phyloP scores from a whole-genome alignment of 257 asterid genomes.

The Hygrophila difformis region DNA sequence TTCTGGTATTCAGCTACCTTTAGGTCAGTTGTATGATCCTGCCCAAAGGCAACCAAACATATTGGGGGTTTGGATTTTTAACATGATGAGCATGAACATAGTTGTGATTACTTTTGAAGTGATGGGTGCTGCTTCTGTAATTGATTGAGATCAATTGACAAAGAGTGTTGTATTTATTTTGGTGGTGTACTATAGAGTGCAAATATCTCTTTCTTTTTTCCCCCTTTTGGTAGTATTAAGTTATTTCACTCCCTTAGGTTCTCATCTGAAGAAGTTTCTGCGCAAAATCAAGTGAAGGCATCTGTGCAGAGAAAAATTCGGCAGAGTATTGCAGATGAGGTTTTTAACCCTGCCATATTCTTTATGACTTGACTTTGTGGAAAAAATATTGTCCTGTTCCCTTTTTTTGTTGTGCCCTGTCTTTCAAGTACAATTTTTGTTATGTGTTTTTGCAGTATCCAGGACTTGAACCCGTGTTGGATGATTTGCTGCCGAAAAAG shows the following conservation, averaged over 20 bases:
- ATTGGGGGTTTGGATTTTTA: too few species aligned
- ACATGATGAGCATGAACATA: too few species aligned
- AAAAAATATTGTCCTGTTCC: neutral
- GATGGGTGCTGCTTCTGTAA: too few species aligned
- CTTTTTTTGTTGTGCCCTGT: neutral
- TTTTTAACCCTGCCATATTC: slow-evolving; percentile 18
- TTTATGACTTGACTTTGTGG: neutral
- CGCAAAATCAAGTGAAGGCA: slow-evolving; percentile 99
- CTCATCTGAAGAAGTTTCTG: slow-evolving; percentile 93
- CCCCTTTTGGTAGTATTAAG: too few species aligned
- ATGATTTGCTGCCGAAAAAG: slow-evolving; percentile 91
- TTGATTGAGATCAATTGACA: too few species aligned
- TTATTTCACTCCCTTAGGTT: too few species aligned
- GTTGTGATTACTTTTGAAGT: too few species aligned
- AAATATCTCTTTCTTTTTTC: neutral
- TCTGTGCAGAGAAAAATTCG: slow-evolving; percentile 93
- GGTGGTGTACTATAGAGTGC: neutral
- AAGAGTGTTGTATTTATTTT: too few species aligned
- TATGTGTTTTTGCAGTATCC: slow-evolving; percentile 58
- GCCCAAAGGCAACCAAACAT: too few species aligned
- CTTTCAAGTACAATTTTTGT: neutral
- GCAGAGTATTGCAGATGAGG: slow-evolving; percentile 95
- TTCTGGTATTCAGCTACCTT: too few species aligned
- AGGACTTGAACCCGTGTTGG: slow-evolving; percentile 76
- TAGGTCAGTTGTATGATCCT: too few species aligned